Conservation (phyloP, 208 protist genomes). For the Borovskyia barvae region DNA sequence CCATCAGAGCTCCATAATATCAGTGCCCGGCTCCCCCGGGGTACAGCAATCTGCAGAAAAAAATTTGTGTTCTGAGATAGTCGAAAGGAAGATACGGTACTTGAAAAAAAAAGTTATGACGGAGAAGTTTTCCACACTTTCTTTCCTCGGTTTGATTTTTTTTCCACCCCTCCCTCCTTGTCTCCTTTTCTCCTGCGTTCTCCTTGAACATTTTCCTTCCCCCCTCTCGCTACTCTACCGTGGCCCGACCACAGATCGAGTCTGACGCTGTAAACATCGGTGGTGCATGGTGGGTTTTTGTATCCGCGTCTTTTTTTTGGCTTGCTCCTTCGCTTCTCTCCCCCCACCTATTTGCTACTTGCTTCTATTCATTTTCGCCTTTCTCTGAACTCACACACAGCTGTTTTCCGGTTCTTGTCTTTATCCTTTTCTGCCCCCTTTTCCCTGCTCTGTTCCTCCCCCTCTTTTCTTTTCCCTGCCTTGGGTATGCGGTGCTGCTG, state of each 20-base stretch:
- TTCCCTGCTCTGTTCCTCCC: background rate
- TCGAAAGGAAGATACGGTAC: too few relatives aligned
- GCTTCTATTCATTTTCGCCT: background rate
- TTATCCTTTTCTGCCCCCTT: constrained; percentile 9
- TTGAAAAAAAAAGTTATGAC: too few relatives aligned
- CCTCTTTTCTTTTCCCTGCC: background rate
- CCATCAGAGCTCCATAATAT: too few relatives aligned
- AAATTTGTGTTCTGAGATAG: too few relatives aligned
- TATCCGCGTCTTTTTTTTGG: constrained; percentile 8
- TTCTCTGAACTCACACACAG: background rate
- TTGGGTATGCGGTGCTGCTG: too few relatives aligned
- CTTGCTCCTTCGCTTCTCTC: background rate
- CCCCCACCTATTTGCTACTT: background rate
- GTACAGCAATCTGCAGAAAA: too few relatives aligned
- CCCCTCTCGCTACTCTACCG: too few relatives aligned
- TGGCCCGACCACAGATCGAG: too few relatives aligned
- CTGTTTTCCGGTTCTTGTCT: background rate
- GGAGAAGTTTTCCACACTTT: background rate
- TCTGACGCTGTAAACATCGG: too few relatives aligned
- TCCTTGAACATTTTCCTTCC: background rate
- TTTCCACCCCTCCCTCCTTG: background rate
- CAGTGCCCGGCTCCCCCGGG: too few relatives aligned
- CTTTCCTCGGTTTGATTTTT: background rate
- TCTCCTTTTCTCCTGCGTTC: background rate
- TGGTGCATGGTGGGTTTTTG: too few relatives aligned